These are phyloP conservation scores for Fusarium siculi DNA, from an alignment of 2,329 filamentous ascomycete genomes.

Conservation along the genomic window DNA sequence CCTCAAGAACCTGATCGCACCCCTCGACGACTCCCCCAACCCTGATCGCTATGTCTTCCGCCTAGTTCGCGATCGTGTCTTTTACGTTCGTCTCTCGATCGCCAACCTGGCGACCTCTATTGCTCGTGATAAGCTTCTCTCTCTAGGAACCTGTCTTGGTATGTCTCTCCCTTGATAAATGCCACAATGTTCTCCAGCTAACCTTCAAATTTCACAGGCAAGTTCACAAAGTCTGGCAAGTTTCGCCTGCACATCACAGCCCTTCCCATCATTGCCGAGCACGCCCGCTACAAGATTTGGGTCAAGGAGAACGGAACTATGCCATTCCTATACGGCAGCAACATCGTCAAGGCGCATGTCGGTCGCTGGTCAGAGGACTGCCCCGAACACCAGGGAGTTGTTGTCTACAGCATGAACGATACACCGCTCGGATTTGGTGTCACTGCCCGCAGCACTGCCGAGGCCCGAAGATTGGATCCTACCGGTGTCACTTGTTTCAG, in stretches of 20 bases:
- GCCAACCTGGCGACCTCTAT: constrained; percentile 92
- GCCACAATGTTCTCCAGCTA: constrained; percentile 4
- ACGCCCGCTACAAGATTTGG: constrained; percentile 97
- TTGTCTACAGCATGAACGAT: constrained; percentile 93
- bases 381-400: constrained; percentile 90
- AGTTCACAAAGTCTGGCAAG: constrained; percentile 97
- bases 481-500: constrained; percentile 90
- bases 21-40: constrained; percentile 72
- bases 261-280: constrained; percentile 86
- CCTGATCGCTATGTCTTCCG: constrained; percentile 88
- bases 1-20: constrained; percentile 84
- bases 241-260: constrained; percentile 94
- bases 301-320: constrained; percentile 96
- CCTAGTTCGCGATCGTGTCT: constrained; percentile 83
- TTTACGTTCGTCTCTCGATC: constrained; percentile 89
- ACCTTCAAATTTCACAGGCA: constrained; percentile 63
- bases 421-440: constrained; percentile 94
- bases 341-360: constrained; percentile 78
- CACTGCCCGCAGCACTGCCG: constrained; percentile 86
- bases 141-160: constrained; percentile 86
- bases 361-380: constrained; percentile 91
- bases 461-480: constrained; percentile 85
- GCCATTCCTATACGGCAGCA: constrained; percentile 95
- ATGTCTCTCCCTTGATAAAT: constrained; percentile 25
- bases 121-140: constrained; percentile 82